Percentiles rank a stretch among this genome's conserved stretches.
Evolutionary conservation across 345 rosid genomes (phyloP).

Genomic region (Stellera chamaejasme): DNA sequence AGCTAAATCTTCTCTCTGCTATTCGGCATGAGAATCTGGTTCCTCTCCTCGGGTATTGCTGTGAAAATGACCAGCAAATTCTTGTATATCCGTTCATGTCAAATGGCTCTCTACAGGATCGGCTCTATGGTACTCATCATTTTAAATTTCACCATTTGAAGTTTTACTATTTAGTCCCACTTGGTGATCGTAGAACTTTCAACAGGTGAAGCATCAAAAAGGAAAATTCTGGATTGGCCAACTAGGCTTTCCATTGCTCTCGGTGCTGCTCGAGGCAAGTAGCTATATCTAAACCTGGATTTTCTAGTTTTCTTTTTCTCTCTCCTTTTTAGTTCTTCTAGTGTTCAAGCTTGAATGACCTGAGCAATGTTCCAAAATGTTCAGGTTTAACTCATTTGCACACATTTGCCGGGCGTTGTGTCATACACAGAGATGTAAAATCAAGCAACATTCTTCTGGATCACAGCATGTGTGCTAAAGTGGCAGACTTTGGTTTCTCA

Average conservation of each 20-base stretch:
- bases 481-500: slow-evolving; percentile 70
- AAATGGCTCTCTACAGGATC: slow-evolving; percentile 66
- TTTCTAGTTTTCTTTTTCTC: background rate
- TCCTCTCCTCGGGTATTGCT: slow-evolving; percentile 60
- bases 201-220: slow-evolving; percentile 57
- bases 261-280: slow-evolving; percentile 63
- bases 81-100: slow-evolving; percentile 71
- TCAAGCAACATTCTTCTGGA: slow-evolving; percentile 71
- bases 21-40: slow-evolving; percentile 56
- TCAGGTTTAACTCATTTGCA: slow-evolving; percentile 43
- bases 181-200: slow-evolving; percentile 9
- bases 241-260: slow-evolving; percentile 62
- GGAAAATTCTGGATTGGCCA: slow-evolving; percentile 68
- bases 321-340: too few relatives aligned
- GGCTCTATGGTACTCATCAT: slow-evolving; percentile 47
- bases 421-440: slow-evolving; percentile 66
- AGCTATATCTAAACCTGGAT: background rate
- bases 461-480: slow-evolving; percentile 61
- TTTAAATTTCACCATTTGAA: background rate
- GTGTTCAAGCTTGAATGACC: background rate
- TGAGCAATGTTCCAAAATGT: slow-evolving; percentile 3
- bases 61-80: slow-evolving; percentile 63
- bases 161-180: background rate
- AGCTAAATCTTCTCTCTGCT: slow-evolving; percentile 64
- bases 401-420: slow-evolving; percentile 24